phyloP scores from a whole-genome alignment of 495 filamentous ascomycete genomes.

The Podospora fimiseda region DNA sequence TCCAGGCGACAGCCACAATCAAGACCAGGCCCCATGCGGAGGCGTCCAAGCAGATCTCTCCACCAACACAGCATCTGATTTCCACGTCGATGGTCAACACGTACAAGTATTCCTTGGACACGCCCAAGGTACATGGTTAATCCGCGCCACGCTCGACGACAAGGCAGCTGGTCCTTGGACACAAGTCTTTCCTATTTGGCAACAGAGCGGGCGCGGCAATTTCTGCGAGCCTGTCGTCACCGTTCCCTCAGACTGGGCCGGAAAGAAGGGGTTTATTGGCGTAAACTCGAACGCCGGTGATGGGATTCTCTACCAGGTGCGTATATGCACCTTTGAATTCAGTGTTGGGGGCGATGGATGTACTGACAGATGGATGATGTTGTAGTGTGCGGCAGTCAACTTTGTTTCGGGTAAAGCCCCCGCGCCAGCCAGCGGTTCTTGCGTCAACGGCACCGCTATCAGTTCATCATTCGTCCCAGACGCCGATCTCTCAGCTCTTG shows the following conservation, averaged over 20 bases:
- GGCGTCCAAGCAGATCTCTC: slow-evolving; percentile 35
- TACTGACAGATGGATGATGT: slow-evolving; percentile 1
- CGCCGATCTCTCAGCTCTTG: slow-evolving; percentile 24
- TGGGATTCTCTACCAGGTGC: slow-evolving; percentile 47
- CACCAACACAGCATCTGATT: slow-evolving; percentile 33
- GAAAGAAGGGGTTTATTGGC: slow-evolving; percentile 43
- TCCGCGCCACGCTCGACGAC: slow-evolving; percentile 43
- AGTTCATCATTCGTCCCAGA: slow-evolving; percentile 32
- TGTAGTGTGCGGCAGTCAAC: slow-evolving; percentile 46
- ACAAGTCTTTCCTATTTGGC: slow-evolving; percentile 38
- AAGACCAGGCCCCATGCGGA: slow-evolving; percentile 41
- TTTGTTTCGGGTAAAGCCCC: slow-evolving; percentile 39
- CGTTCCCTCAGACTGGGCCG: slow-evolving; percentile 37
- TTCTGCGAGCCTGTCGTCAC: slow-evolving; percentile 39
- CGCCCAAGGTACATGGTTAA: slow-evolving; percentile 41
- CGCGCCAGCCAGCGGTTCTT: slow-evolving; percentile 16
- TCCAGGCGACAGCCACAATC: slow-evolving; percentile 34
- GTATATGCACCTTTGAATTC: not conserved
- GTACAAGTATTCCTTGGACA: slow-evolving; percentile 37
- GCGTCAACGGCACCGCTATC: slow-evolving; percentile 39
- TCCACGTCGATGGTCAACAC: slow-evolving; percentile 46
- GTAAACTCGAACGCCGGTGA: slow-evolving; percentile 39
- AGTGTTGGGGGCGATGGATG: not conserved
- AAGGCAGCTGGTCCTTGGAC: slow-evolving; percentile 42
- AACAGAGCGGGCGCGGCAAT: slow-evolving; percentile 39